These are phyloP conservation scores for Leptodermis oblonga DNA, from an alignment of 257 asterid species.

Conservation along the genomic window DNA sequence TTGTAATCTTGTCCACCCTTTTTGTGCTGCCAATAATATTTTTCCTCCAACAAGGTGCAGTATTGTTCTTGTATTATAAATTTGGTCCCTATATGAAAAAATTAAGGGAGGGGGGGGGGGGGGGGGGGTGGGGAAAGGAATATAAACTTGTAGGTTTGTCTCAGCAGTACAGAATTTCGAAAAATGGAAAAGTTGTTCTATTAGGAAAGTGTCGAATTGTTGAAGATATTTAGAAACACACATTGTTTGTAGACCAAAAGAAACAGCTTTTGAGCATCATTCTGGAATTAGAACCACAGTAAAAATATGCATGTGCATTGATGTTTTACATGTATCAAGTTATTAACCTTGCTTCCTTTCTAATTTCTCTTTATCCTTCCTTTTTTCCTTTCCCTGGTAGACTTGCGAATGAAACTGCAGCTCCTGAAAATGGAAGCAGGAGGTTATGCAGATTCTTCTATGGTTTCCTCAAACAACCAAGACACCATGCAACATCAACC, in stretches of 20 bases:
- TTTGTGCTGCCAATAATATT: background rate
- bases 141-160: background rate
- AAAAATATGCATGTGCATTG: background rate
- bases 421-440: constrained; percentile 84
- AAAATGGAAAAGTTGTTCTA: background rate
- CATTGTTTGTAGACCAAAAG: background rate
- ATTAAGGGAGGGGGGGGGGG: no score
- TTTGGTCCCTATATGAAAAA: background rate
- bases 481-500: constrained; percentile 30
- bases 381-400: constrained; percentile 32
- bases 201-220: background rate
- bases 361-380: background rate
- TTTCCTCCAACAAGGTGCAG: background rate
- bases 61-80: background rate
- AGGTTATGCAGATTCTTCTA: constrained; percentile 31
- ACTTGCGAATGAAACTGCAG: constrained; percentile 73
- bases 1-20: no score
- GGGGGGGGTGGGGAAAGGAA: no score
- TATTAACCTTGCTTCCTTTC: background rate
- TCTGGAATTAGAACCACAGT: background rate
- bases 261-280: background rate
- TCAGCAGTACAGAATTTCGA: background rate
- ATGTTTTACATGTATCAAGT: background rate
- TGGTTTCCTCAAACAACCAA: constrained; percentile 35
- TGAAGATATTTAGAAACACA: background rate